These are phyloP conservation scores for Coriaria nepalensis DNA, from an alignment of 306 rosid genomes.

Conservation along the genomic window DNA sequence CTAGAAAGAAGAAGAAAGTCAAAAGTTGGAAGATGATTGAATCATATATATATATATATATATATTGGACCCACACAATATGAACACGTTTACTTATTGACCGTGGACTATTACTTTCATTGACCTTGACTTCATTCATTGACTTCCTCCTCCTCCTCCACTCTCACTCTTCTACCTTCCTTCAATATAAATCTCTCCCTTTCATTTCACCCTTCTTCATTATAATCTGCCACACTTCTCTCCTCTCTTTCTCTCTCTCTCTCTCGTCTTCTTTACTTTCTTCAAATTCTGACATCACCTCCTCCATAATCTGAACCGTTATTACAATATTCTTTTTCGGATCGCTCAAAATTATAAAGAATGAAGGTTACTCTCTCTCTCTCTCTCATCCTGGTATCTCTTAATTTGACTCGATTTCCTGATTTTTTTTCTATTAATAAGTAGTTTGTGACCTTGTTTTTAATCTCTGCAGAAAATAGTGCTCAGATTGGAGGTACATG, in stretches of 20 bases:
- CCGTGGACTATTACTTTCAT: background rate
- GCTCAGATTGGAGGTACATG: conserved; percentile 31
- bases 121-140: background rate
- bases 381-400: background rate
- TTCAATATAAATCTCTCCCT: background rate
- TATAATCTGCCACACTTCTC: no score
- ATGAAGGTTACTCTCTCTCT: conserved; percentile 26
- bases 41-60: no score
- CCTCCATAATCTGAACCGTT: no score
- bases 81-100: conserved; percentile 2
- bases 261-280: background rate
- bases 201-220: background rate
- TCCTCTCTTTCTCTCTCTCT: background rate
- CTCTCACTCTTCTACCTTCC: background rate
- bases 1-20: no score
- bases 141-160: background rate
- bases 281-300: no score
- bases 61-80: no score
- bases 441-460: background rate
- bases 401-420: background rate
- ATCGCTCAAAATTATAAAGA: background rate
- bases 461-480: conserved; percentile 46
- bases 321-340: no score
- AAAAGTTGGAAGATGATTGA: no score
- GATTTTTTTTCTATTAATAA: background rate